Evolutionary conservation across 768 basidiomycete species (phyloP).

Genomic region (Zangia roseola): DNA sequence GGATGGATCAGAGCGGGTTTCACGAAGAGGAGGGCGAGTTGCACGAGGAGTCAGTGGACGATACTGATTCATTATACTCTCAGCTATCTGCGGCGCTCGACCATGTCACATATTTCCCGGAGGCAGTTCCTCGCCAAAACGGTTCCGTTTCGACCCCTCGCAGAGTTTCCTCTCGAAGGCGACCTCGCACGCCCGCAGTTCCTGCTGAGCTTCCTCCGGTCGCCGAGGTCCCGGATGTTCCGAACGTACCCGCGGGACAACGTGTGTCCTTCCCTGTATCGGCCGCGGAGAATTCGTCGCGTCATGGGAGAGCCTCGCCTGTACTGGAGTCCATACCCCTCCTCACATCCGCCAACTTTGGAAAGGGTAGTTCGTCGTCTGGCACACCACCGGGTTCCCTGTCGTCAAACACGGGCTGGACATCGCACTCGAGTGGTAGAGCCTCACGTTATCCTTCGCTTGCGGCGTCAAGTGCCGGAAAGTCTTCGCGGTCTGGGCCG

Average conservation of each 20-base stretch:
- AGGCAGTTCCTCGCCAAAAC: conserved; percentile 1
- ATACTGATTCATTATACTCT: conserved; percentile 22
- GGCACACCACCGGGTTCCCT: conserved; percentile 14
- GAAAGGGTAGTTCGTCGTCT: conserved; percentile 18
- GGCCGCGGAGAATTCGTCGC: conserved; percentile 4
- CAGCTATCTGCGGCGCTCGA: conserved; percentile 23
- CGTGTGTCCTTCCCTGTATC: background rate
- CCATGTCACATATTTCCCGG: conserved; percentile 5
- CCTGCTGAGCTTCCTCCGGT: conserved; percentile 18
- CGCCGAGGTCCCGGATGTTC: conserved; percentile 14
- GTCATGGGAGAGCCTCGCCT: conserved; percentile 8
- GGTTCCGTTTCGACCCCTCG: background rate
- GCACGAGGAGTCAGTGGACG: background rate
- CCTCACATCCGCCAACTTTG: conserved; percentile 28
- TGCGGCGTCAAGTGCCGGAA: conserved; percentile 15
- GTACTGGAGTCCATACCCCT: conserved; percentile 16
- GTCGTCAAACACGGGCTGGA: conserved; percentile 12
- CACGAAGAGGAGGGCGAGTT: background rate
- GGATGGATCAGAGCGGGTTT: background rate
- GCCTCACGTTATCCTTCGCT: conserved; percentile 31
- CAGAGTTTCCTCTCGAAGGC: conserved; percentile 11
- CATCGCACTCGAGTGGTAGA: conserved; percentile 14
- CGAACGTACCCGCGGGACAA: background rate
- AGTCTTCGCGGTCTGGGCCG: conserved; percentile 6
- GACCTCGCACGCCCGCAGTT: background rate